These are phyloP conservation scores for Psilocybe cyanescens DNA, from an alignment of 768 basidiomycete species.

Conservation along the genomic window DNA sequence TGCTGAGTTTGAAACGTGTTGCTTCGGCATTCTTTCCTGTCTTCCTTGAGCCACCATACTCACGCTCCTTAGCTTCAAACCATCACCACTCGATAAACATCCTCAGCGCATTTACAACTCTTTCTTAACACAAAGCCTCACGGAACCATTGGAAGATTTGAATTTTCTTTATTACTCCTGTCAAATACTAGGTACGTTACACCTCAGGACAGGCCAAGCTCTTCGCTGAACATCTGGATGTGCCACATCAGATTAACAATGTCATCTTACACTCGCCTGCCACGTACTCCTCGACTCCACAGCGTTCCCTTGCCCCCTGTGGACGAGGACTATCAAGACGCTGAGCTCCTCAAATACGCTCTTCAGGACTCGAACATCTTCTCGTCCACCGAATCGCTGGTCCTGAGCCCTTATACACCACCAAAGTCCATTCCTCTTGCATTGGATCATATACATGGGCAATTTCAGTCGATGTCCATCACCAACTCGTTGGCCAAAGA, in stretches of 20 bases:
- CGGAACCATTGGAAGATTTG: no score
- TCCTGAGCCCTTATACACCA: background rate
- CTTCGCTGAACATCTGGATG: background rate
- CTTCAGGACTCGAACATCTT: background rate
- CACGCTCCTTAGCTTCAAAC: no score
- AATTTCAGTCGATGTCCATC: no score
- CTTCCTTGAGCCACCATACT: no score
- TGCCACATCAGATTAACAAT: background rate
- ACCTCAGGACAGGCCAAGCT: no score
- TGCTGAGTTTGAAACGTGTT: slow-evolving; percentile 1
- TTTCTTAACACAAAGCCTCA: no score
- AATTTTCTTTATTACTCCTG: no score
- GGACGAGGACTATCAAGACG: background rate
- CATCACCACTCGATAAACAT: no score
- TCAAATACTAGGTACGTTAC: background rate
- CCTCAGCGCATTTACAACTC: no score
- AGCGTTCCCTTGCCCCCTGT: background rate
- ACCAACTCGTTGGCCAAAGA: no score
- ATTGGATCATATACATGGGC: no score
- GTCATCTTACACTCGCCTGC: background rate
- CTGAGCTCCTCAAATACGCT: background rate
- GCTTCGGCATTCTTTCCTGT: background rate
- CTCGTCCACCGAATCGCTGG: background rate
- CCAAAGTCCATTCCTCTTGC: background rate
- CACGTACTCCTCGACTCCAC: background rate